Conservation (phyloP, 306 rosid species). For the Fagus crenata region DNA sequence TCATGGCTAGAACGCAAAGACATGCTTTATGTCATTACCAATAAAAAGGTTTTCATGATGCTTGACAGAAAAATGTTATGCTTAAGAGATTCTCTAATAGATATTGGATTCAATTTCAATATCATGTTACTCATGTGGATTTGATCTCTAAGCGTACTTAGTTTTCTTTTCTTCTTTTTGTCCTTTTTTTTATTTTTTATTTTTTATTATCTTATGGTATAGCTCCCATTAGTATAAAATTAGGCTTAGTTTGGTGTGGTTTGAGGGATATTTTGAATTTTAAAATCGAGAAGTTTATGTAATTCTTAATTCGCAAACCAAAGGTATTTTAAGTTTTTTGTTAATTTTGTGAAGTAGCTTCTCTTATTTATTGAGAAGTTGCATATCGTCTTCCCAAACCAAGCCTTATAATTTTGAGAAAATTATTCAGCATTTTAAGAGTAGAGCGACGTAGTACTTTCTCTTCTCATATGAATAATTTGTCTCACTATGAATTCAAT, state of each 20-base stretch:
- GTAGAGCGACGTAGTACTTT: too few species aligned
- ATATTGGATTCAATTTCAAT: conserved; percentile 9
- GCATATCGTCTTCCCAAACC: too few species aligned
- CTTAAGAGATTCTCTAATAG: conserved; percentile 19
- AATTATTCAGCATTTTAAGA: too few species aligned
- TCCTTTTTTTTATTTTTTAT: neutral
- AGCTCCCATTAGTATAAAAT: neutral
- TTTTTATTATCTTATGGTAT: neutral
- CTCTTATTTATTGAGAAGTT: neutral
- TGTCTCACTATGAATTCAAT: too few species aligned
- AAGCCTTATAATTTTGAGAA: too few species aligned
- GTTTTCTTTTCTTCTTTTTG: conserved; percentile 3
- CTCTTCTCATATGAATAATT: too few species aligned
- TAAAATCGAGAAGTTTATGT: too few species aligned
- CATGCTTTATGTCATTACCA: conserved; percentile 74
- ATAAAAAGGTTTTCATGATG: conserved; percentile 54
- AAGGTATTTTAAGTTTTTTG: neutral
- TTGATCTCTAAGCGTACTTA: neutral
- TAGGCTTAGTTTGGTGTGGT: too few species aligned
- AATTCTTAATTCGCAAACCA: neutral
- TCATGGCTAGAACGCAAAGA: conserved; percentile 54
- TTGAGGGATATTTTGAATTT: too few species aligned
- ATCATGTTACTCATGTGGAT: neutral
- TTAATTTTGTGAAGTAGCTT: neutral
- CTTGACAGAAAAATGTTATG: conserved; percentile 4